Conservation (phyloP, 1,284 basidiomycete species). For the Heterobasidion irregulare region DNA sequence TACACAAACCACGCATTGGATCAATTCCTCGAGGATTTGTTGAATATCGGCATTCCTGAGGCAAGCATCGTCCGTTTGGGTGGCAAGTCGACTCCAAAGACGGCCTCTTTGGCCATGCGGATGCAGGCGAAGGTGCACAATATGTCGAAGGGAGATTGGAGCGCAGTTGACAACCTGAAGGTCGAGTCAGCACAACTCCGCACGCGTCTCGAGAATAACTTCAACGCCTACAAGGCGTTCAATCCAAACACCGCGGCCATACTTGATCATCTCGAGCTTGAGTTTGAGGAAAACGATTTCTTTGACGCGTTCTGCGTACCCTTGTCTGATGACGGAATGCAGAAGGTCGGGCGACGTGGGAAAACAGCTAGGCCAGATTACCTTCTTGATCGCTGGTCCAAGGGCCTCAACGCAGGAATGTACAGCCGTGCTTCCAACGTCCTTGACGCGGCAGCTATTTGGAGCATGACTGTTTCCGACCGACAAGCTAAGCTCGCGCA, state of each 20-base stretch:
- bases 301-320: slow-evolving; percentile 9
- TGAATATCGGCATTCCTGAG: slow-evolving; percentile 47
- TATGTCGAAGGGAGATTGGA: slow-evolving; percentile 25
- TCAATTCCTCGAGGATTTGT: slow-evolving; percentile 50
- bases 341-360: not conserved
- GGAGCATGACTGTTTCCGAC: not conserved
- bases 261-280: slow-evolving; percentile 18
- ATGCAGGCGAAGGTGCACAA: slow-evolving; percentile 20
- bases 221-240: not conserved
- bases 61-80: slow-evolving; percentile 42
- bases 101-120: slow-evolving; percentile 32
- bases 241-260: slow-evolving; percentile 17
- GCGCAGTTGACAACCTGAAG: slow-evolving; percentile 29
- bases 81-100: slow-evolving; percentile 39
- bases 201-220: slow-evolving; percentile 13
- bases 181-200: slow-evolving; percentile 15
- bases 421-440: not conserved
- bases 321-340: not conserved
- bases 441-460: not conserved
- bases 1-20: slow-evolving; percentile 65
- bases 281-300: slow-evolving; percentile 25
- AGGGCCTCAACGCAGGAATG: not conserved
- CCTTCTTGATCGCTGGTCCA: not conserved
- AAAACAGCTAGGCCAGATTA: not conserved
- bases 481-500: not conserved